Percentiles rank a stretch among this genome's conserved stretches.
phyloP scores from a whole-genome alignment of 208 protist species.

The Angomonas deanei region DNA sequence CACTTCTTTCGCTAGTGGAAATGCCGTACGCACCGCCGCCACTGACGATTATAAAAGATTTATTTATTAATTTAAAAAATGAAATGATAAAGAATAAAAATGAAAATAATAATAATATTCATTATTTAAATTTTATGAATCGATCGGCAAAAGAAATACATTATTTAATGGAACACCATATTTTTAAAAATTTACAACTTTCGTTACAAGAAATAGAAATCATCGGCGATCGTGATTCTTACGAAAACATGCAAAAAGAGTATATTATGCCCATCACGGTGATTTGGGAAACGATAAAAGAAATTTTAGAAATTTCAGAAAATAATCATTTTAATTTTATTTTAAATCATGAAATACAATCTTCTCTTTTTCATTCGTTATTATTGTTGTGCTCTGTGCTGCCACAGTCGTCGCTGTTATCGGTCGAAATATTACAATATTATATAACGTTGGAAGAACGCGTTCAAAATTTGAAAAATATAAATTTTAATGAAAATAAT shows the following conservation, averaged over 20 bases:
- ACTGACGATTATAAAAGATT: neutral
- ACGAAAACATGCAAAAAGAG: neutral
- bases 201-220: neutral
- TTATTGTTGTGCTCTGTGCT: neutral
- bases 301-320: neutral
- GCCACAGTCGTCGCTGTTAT: neutral
- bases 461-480: neutral
- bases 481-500: slow-evolving; percentile 2
- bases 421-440: neutral
- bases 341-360: neutral
- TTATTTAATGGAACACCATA: neutral
- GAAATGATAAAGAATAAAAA: slow-evolving; percentile 3
- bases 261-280: neutral
- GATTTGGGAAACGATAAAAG: neutral
- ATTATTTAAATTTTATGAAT: neutral
- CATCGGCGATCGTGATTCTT: neutral
- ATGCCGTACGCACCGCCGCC: neutral
- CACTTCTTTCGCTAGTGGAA: neutral
- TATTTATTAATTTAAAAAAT: neutral
- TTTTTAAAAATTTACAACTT: neutral
- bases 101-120: slow-evolving; percentile 3
- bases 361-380: neutral
- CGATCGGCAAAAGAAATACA: neutral
- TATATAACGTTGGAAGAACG: neutral
- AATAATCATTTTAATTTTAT: neutral